These are phyloP conservation scores for Canavalia gladiata DNA, from an alignment of 306 rosid genomes.

Conservation along the genomic window DNA sequence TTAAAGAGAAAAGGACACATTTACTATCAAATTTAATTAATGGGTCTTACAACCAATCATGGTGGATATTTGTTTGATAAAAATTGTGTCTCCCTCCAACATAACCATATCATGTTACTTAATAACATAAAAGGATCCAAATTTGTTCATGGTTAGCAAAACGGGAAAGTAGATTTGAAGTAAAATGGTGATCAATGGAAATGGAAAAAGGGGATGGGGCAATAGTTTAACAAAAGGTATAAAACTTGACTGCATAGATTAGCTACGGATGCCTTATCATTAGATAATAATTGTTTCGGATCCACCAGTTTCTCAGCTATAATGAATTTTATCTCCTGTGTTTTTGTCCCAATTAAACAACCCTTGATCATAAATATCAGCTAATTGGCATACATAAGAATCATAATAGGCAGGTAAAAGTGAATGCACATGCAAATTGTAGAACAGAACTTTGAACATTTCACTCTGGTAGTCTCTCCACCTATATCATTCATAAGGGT, in stretches of 20 bases:
- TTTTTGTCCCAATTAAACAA: background rate
- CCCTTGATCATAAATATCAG: background rate
- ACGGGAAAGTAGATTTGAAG: background rate
- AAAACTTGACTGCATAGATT: background rate
- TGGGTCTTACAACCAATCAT: too few species aligned
- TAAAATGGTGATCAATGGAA: too few species aligned
- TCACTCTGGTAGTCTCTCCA: background rate
- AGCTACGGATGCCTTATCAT: background rate
- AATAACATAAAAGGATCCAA: too few species aligned
- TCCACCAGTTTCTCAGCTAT: background rate
- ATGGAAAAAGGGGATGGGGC: background rate
- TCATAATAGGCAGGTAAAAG: background rate
- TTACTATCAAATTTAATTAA: too few species aligned
- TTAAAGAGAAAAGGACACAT: too few species aligned
- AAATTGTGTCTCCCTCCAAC: too few species aligned
- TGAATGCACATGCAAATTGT: slow-evolving; percentile 1
- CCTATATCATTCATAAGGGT: too few species aligned
- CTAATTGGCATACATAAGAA: background rate
- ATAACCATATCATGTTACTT: too few species aligned
- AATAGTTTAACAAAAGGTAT: background rate
- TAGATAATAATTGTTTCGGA: background rate
- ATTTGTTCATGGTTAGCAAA: background rate
- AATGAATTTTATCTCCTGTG: background rate
- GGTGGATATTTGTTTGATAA: too few species aligned
- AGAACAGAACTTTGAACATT: slow-evolving; percentile 8